phyloP scores from a whole-genome alignment of 1,139 yeast genomes.

The Scheffersomyces stambukii region DNA sequence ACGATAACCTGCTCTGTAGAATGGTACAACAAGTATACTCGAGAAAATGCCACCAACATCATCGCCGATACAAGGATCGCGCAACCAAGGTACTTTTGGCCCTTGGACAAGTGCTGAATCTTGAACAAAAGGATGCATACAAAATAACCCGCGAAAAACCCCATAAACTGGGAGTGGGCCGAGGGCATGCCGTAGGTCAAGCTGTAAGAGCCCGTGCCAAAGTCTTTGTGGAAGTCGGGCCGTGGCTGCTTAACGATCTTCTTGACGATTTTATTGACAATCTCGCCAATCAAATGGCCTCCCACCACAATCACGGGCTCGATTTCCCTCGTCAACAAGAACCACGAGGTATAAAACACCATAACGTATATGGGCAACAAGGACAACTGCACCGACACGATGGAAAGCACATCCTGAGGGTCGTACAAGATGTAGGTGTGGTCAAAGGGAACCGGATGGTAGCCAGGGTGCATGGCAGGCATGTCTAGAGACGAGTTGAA shows the following conservation, averaged over 20 bases:
- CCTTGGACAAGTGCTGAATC: slow-evolving; percentile 17
- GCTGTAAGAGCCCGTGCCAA: slow-evolving; percentile 41
- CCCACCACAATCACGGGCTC: slow-evolving; percentile 81
- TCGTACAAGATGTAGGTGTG: slow-evolving; percentile 80
- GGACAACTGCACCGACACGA: slow-evolving; percentile 66
- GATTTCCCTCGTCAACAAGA: slow-evolving; percentile 73
- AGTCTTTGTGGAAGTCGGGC: slow-evolving; percentile 57
- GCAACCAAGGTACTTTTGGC: slow-evolving; percentile 21
- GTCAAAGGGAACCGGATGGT: slow-evolving; percentile 45
- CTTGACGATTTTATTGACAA: slow-evolving; percentile 67
- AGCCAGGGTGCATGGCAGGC: neutral
- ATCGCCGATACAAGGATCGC: slow-evolving; percentile 26
- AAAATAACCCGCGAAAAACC: slow-evolving; percentile 69
- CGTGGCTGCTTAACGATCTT: slow-evolving; percentile 64
- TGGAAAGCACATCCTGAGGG: slow-evolving; percentile 59
- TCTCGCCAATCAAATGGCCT: slow-evolving; percentile 81
- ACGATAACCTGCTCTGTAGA: slow-evolving; percentile 66
- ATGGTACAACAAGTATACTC: slow-evolving; percentile 80
- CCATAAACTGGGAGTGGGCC: slow-evolving; percentile 96
- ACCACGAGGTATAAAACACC: slow-evolving; percentile 81
- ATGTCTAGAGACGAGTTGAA: no score
- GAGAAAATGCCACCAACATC: slow-evolving; percentile 59
- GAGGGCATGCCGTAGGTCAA: slow-evolving; percentile 94
- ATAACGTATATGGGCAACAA: slow-evolving; percentile 79
- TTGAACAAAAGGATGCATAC: slow-evolving; percentile 36